Percentiles rank a stretch among this genome's conserved stretches.
These are phyloP conservation scores for Tephrocybe sp. DNA, from an alignment of 768 basidiomycete genomes.

Conservation along the genomic window DNA sequence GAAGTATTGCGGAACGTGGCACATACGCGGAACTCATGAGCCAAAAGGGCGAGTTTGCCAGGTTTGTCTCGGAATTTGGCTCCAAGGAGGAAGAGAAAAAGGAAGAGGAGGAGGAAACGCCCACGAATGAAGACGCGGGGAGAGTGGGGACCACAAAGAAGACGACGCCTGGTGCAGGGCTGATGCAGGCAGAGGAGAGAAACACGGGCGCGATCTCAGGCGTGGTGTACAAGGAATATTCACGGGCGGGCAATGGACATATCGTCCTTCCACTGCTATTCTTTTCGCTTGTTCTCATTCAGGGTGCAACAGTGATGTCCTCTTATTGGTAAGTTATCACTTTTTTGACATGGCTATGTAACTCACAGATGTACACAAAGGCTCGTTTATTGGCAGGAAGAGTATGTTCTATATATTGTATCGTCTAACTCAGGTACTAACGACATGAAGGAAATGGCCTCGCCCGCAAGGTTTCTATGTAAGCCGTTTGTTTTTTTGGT, in stretches of 20 bases:
- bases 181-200: slow-evolving; percentile 87
- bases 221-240: slow-evolving; percentile 57
- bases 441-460: slow-evolving; percentile 40
- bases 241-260: slow-evolving; percentile 65
- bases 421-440: slow-evolving; percentile 6
- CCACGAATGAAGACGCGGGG: slow-evolving; percentile 30
- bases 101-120: slow-evolving; percentile 35
- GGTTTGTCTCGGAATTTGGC: slow-evolving; percentile 77
- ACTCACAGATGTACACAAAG: slow-evolving; percentile 26
- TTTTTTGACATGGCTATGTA: not conserved
- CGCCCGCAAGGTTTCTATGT: slow-evolving; percentile 70
- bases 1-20: slow-evolving; percentile 76
- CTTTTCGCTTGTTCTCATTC: slow-evolving; percentile 58
- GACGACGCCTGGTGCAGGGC: slow-evolving; percentile 39
- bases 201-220: slow-evolving; percentile 68
- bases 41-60: slow-evolving; percentile 63
- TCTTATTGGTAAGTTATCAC: slow-evolving; percentile 61
- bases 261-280: slow-evolving; percentile 66
- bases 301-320: slow-evolving; percentile 68
- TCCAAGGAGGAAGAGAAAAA: slow-evolving; percentile 56
- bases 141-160: slow-evolving; percentile 32
- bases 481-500: slow-evolving; percentile 18
- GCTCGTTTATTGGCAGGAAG: slow-evolving; percentile 86
- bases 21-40: slow-evolving; percentile 72
- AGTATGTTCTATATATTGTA: slow-evolving; percentile 28